phyloP scores from a whole-genome alignment of 1,139 yeast species.

The Yamadazyma trypodendri region DNA sequence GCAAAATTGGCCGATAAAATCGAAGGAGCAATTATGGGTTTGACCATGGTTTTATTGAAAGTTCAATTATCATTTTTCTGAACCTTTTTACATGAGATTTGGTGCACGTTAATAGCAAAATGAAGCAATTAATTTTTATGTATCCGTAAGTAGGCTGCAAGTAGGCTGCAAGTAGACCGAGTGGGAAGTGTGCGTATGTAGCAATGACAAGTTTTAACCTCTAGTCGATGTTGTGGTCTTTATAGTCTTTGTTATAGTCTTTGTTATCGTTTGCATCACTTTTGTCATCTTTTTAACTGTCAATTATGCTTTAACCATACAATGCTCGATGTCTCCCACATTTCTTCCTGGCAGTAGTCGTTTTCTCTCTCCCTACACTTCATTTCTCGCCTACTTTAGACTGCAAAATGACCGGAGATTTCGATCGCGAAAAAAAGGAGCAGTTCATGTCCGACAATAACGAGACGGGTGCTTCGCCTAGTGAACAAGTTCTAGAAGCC shows the following conservation, averaged over 20 bases:
- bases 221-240: too few species aligned
- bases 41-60: conserved; percentile 52
- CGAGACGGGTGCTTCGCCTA: conserved; percentile 62
- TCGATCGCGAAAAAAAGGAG: background rate
- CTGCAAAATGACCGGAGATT: background rate
- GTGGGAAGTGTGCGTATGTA: too few species aligned
- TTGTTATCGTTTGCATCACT: too few species aligned
- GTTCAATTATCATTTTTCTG: background rate
- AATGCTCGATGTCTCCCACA: too few species aligned
- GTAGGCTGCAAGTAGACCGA: too few species aligned
- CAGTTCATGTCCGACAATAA: conserved; percentile 1
- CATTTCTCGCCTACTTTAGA: background rate
- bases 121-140: background rate
- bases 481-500: conserved; percentile 83
- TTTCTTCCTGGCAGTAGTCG: background rate
- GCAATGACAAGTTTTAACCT: too few species aligned
- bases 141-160: too few species aligned
- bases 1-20: conserved; percentile 94
- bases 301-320: too few species aligned
- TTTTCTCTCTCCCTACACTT: background rate
- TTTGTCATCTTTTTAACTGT: too few species aligned
- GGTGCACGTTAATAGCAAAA: background rate
- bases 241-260: too few species aligned
- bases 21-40: conserved; percentile 91
- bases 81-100: background rate